These are phyloP conservation scores for Coemansia sp. DNA, from an alignment of 192 early-diverging fungal genomes.

Conservation along the genomic window DNA sequence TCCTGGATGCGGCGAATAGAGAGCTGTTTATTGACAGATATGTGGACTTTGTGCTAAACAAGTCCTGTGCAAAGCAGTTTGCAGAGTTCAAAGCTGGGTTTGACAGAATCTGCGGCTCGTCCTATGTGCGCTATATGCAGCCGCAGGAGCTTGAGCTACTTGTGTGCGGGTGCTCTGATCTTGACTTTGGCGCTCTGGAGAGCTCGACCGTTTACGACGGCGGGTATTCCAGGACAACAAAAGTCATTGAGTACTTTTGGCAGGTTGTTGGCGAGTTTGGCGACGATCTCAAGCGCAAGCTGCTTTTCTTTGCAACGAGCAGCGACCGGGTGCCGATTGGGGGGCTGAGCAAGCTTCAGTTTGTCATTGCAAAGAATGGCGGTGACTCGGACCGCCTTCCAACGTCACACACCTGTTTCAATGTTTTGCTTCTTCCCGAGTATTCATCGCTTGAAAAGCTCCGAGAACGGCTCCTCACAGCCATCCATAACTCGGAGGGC, in stretches of 20 bases:
- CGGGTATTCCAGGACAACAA: constrained; percentile 67
- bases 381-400: constrained; percentile 85
- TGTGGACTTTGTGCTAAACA: constrained; percentile 76
- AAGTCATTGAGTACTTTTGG: constrained; percentile 83
- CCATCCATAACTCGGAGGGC: constrained; percentile 79
- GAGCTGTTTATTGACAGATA: constrained; percentile 82
- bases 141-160: constrained; percentile 89
- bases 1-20: constrained; percentile 72
- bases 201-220: constrained; percentile 82
- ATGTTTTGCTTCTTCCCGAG: constrained; percentile 83
- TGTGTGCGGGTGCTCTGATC: constrained; percentile 80
- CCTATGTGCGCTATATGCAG: constrained; percentile 67
- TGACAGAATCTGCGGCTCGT: constrained; percentile 55
- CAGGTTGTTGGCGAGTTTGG: constrained; percentile 78
- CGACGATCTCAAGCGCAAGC: constrained; percentile 79
- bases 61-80: constrained; percentile 69
- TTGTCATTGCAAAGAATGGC: constrained; percentile 86
- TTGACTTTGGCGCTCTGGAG: constrained; percentile 84
- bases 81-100: constrained; percentile 83
- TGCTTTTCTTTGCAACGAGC: constrained; percentile 91
- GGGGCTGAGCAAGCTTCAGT: constrained; percentile 80
- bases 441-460: constrained; percentile 81
- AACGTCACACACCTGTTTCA: constrained; percentile 93
- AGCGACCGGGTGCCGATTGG: constrained; percentile 90
- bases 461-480: constrained; percentile 71